Percentiles rank a stretch among this genome's conserved stretches.
These are phyloP conservation scores for Spathaspora girioi DNA, from an alignment of 805 yeast genomes.

Conservation along the genomic window DNA sequence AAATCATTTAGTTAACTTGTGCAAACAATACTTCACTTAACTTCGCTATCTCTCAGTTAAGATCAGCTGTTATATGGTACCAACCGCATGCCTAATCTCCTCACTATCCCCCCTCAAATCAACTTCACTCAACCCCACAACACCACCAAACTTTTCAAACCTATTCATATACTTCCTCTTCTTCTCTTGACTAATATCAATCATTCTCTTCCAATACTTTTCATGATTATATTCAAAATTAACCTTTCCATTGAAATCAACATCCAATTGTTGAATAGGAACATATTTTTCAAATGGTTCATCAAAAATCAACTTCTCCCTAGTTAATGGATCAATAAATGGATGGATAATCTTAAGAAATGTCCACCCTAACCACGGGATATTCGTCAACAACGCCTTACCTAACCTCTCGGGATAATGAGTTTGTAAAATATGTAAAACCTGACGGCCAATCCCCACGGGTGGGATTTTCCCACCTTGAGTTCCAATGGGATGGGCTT, in stretches of 20 bases:
- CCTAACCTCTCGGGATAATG: constrained; percentile 98
- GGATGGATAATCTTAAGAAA: constrained; percentile 90
- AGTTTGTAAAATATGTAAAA: constrained; percentile 86
- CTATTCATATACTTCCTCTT: constrained; percentile 63
- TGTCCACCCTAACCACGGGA: constrained; percentile 93
- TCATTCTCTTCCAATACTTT: constrained; percentile 72
- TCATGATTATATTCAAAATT: constrained; percentile 82
- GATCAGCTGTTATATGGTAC: background rate
- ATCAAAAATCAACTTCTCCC: constrained; percentile 89
- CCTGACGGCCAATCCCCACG: constrained; percentile 83
- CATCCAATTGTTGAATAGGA: constrained; percentile 76
- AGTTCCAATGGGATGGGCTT: constrained; percentile 64
- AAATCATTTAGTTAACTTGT: no score
- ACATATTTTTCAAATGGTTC: constrained; percentile 84
- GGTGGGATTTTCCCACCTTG: constrained; percentile 79
- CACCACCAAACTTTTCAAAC: constrained; percentile 67
- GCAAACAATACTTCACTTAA: no score
- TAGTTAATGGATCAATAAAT: constrained; percentile 91
- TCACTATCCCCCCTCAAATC: constrained; percentile 58
- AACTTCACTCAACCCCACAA: constrained; percentile 72
- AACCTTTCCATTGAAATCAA: constrained; percentile 78
- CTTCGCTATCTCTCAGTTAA: background rate
- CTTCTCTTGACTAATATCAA: constrained; percentile 55
- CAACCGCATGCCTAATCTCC: constrained; percentile 23
- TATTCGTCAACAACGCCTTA: constrained; percentile 83